Percentiles rank a stretch among this genome's conserved stretches.
These are phyloP conservation scores for Hypoxylon sp. DNA, from an alignment of 2,329 filamentous ascomycete species.

Conservation along the genomic window DNA sequence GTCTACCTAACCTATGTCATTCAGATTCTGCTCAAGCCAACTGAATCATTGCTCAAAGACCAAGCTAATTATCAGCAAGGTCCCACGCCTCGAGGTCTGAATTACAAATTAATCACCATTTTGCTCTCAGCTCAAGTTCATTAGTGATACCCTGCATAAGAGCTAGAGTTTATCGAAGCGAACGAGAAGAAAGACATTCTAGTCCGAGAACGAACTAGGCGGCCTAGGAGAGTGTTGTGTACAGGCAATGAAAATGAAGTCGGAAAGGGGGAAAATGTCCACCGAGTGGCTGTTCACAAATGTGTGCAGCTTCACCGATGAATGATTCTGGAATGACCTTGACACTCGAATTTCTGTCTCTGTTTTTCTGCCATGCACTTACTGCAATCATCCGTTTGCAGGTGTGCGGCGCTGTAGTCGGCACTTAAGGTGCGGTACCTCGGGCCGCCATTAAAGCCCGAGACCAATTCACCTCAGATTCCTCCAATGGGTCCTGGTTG, in stretches of 20 bases:
- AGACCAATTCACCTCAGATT: not conserved
- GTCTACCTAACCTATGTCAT: not conserved
- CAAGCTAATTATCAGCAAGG: not conserved
- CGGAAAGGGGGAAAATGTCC: too few species aligned
- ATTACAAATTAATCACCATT: not conserved
- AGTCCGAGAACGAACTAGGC: not conserved
- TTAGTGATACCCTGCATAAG: not conserved
- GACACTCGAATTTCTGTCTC: not conserved
- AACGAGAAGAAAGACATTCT: not conserved
- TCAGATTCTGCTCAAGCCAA: not conserved
- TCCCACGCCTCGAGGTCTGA: not conserved
- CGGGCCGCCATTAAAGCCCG: not conserved
- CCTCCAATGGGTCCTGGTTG: not conserved
- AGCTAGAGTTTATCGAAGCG: not conserved
- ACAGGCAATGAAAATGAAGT: not conserved
- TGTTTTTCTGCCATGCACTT: not conserved
- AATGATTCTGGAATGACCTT: not conserved
- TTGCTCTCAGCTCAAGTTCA: not conserved
- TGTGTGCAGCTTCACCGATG: not conserved
- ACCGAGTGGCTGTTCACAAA: not conserved
- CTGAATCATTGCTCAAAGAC: not conserved
- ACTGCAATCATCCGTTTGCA: not conserved
- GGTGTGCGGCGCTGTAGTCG: not conserved
- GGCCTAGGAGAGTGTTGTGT: not conserved
- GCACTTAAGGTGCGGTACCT: not conserved